Percentiles rank a stretch among this genome's conserved stretches.
Conservation (phyloP, 2,329 filamentous ascomycete genomes). For the Arthrinium puccinioides region DNA sequence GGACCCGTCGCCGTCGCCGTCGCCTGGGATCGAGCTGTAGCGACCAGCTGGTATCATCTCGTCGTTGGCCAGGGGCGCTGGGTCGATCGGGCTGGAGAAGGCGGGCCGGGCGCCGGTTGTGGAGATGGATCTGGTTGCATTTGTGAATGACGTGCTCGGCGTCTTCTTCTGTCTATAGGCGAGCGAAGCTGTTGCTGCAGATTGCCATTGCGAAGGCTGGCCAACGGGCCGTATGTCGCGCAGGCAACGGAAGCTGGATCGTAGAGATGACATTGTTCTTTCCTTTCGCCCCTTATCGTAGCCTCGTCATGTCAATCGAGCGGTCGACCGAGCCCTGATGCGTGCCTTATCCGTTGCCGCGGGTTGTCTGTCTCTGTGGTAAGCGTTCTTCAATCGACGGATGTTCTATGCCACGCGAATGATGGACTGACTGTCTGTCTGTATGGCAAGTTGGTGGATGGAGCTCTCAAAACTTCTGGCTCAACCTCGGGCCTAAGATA, state of each 20-base stretch:
- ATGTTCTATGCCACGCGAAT: no score
- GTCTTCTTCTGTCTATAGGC: conserved; percentile 2
- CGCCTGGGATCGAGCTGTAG: neutral
- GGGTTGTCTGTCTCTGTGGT: no score
- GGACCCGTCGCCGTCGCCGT: neutral
- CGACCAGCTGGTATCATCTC: no score
- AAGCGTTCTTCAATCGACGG: no score
- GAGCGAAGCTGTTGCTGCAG: conserved; percentile 10
- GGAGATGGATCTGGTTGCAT: conserved; percentile 1
- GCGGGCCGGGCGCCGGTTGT: conserved; percentile 6
- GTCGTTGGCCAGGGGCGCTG: no score
- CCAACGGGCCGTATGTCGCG: conserved; percentile 14
- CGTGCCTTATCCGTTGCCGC: no score
- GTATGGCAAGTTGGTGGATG: no score
- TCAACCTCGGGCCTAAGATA: no score
- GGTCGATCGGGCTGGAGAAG: neutral
- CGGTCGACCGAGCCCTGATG: no score
- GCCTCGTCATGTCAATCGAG: conserved; percentile 5
- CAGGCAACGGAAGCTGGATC: conserved; percentile 21
- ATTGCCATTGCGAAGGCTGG: conserved; percentile 10
- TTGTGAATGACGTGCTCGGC: conserved; percentile 10
- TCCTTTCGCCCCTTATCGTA: conserved; percentile 3
- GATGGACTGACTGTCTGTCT: no score
- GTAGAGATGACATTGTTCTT: conserved; percentile 21
- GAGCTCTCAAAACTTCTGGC: no score